These are phyloP conservation scores for Sanghuangporus weigelae DNA, from an alignment of 1,284 basidiomycete genomes.

Conservation along the genomic window DNA sequence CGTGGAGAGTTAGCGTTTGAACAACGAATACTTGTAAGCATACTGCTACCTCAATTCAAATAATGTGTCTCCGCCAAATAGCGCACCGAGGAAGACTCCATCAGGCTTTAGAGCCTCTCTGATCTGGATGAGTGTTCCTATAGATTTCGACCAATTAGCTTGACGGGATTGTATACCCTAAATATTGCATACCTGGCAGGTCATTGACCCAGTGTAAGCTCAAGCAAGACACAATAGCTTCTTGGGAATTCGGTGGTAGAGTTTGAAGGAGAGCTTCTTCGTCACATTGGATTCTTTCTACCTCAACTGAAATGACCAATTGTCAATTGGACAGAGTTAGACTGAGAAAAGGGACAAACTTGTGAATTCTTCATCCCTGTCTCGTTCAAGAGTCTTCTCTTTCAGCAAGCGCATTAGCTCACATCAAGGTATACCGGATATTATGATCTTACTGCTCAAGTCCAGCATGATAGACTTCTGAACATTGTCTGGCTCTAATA, in stretches of 20 bases:
- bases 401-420: background rate
- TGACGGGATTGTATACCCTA: background rate
- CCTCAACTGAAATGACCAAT: slow-evolving; percentile 46
- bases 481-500: slow-evolving; percentile 70
- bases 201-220: slow-evolving; percentile 98
- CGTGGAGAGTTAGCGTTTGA: background rate
- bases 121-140: slow-evolving; percentile 88
- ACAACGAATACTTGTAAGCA: slow-evolving; percentile 2
- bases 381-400: slow-evolving; percentile 68
- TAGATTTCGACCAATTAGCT: slow-evolving; percentile 1
- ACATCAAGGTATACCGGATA: background rate
- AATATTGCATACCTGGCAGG: slow-evolving; percentile 67
- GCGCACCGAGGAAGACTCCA: slow-evolving; percentile 91
- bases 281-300: slow-evolving; percentile 70
- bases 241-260: slow-evolving; percentile 73
- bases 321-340: slow-evolving; percentile 8
- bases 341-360: slow-evolving; percentile 39
- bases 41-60: slow-evolving; percentile 79
- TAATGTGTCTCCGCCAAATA: slow-evolving; percentile 94
- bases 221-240: slow-evolving; percentile 89
- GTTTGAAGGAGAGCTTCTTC: slow-evolving; percentile 69
- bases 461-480: slow-evolving; percentile 86
- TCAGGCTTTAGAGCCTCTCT: slow-evolving; percentile 84
- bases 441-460: slow-evolving; percentile 63
- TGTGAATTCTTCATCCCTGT: slow-evolving; percentile 70